These are phyloP conservation scores for Globisporangium paroecandrum DNA, from an alignment of 352 stramenopile species.

Conservation along the genomic window DNA sequence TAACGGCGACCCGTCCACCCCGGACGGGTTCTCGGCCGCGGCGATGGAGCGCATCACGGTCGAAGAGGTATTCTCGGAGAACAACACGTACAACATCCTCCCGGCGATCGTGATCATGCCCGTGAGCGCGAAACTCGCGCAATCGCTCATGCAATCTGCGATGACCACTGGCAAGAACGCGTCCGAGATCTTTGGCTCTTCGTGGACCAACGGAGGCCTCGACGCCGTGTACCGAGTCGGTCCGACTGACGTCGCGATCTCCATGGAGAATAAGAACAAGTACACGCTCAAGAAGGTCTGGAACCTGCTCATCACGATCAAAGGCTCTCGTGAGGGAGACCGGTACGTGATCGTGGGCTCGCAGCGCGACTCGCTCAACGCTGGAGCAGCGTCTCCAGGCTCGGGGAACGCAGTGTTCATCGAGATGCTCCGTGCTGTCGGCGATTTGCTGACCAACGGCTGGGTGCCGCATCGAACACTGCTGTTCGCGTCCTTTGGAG, in stretches of 20 bases:
- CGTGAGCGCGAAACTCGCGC: constrained; percentile 57
- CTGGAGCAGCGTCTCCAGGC: constrained; percentile 55
- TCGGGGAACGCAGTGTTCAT: constrained; percentile 81
- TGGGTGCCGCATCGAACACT: constrained; percentile 79
- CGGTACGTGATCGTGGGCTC: constrained; percentile 76
- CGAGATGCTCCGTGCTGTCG: constrained; percentile 59
- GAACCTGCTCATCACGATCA: constrained; percentile 76
- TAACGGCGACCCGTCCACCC: constrained; percentile 76
- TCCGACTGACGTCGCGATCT: constrained; percentile 25
- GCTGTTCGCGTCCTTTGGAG: constrained; percentile 72
- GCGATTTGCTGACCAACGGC: constrained; percentile 55
- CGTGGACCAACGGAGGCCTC: constrained; percentile 33
- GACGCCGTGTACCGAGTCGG: constrained; percentile 32
- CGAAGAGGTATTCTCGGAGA: constrained; percentile 71
- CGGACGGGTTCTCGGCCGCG: constrained; percentile 57
- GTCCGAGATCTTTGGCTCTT: constrained; percentile 37
- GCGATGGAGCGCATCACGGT: constrained; percentile 63
- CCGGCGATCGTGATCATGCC: constrained; percentile 71
- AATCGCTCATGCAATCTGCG: constrained; percentile 32
- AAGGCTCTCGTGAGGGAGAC: constrained; percentile 66
- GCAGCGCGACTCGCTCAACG: constrained; percentile 63
- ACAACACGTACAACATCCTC: constrained; percentile 84
- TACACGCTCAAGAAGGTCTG: constrained; percentile 71
- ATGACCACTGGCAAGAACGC: constrained; percentile 27
- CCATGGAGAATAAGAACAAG: constrained; percentile 63